Evolutionary conservation across 164 flowering plant genomes (phyloP), one percentile per base, ranked within the genome.

Genomic region (Berberis vulgaris): DNA sequence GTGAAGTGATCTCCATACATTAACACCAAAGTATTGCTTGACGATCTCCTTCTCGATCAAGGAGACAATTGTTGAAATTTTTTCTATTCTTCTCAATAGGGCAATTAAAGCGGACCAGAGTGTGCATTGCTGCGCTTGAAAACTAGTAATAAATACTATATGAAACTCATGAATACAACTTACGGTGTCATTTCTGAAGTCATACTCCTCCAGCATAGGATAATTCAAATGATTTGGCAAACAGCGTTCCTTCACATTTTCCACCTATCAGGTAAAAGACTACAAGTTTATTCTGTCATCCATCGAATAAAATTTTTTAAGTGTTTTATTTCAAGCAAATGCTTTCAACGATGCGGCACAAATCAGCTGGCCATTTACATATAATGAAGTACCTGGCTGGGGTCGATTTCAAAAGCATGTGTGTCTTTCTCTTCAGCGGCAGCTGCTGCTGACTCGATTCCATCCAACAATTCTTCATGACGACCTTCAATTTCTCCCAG

Each of bases 141-240:
- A 26, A 26, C 26, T 26, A 26, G 26, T 26, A 26, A 26, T 26
- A 26, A 26, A 26, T 26, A 26, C 26, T 26, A 26, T 26, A 26
- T 26, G 26, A 26, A 26, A 26, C 26, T 26, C 26, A 26, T 52
- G 11, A 52, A 52, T 52, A 45, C 5, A 67, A 79, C 89, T 81
- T 72, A 93, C 98, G 5, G 91, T 85, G 67, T 94, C 99, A 80
- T 94, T 94, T 74, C 99, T 81, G 80, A 94, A 94, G 76, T 94
- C 99, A 73, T 94, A 94, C 77, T 94, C 97, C 81, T 94, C 99
- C 82, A 94, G 69, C 99, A 94, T 91, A 26, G 99, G 99, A 75
- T 87, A 91, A 74, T 94, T 94, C 52, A 94, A 75, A 57, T 86
- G 91, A 78, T 85, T 86, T 8, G 99, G 96, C 81, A 94, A 80